Base-by-base conservation (phyloP, 2,329 filamentous ascomycete genomes). In the Pezicula radicicola region DNA sequence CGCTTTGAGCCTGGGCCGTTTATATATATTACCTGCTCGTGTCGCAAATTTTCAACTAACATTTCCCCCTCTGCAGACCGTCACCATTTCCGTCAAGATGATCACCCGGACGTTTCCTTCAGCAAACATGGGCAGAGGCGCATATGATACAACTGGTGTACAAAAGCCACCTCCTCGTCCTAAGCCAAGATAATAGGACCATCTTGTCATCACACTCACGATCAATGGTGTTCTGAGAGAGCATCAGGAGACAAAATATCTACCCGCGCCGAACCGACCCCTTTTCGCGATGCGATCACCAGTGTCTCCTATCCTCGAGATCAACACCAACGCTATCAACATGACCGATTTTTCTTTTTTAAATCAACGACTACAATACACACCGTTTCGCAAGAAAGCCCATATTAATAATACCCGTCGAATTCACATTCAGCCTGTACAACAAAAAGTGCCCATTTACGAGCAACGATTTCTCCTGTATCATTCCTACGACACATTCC, bases 101-200 rank as follows among this genome's bases (percentile, higher is more conserved):
- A 41, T 47, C 42, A 49, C 46, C 28, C 44, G 21, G 39, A 50
- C 52, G 36, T 39, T 43, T 28, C 50, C 21, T 12, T 51, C 43
- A 6, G 48, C 42, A 63, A 72, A 75, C 65, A 74, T 74, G 69
- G 73, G 70, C 57, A 70, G 73, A 50, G 73, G 74, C 51, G 74
- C 72, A 55, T 76, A 76, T 59, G 73, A 76, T 57, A 74, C 71
- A 54, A 75, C 73, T 36, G 72, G 72, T 40, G 66, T 75, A 25
- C 66, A 68, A 52, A 75, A 75, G 69, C 73, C 73, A 33, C 30
- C 30, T 33, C 30, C 30, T 33, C 30, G 30, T 33, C 30, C 28
- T 10, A 30, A 30, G 28, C 28, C 28, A 30, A 30, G 28, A 30
- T 30, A 30, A 30, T 9, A 30, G 8, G 8, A 30, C 28, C 28